phyloP scores from a whole-genome alignment of 73 alveolate species.

The Halteria grandinella region DNA sequence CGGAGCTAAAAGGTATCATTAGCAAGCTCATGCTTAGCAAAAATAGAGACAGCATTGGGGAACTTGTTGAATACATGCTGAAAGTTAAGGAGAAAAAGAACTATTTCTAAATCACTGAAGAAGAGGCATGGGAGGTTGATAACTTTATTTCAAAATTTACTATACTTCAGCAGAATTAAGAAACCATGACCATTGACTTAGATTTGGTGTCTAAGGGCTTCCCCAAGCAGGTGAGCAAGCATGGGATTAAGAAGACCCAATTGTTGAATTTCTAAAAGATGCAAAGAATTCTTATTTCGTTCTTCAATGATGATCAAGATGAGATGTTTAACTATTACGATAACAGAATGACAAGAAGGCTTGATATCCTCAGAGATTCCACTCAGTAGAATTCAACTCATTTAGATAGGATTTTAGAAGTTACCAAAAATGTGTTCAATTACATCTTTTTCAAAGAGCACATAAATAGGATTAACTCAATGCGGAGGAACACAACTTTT shows the following conservation, averaged over 20 bases:
- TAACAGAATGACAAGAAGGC: slow-evolving; percentile 41
- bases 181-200: slow-evolving; percentile 14
- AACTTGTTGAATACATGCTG: slow-evolving; percentile 12
- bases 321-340: slow-evolving; percentile 60
- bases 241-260: slow-evolving; percentile 27
- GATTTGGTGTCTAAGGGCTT: slow-evolving; percentile 49
- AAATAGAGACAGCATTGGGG: not conserved
- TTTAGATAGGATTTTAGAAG: not conserved
- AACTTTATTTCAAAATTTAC: slow-evolving; percentile 7
- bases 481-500: not conserved
- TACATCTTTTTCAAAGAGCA: slow-evolving; percentile 33
- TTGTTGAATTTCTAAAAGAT: slow-evolving; percentile 34
- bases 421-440: slow-evolving; percentile 17
- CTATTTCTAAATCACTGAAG: slow-evolving; percentile 4
- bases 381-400: not conserved
- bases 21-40: not conserved
- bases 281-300: slow-evolving; percentile 40
- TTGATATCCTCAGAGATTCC: not conserved
- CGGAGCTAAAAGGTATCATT: not conserved
- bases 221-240: slow-evolving; percentile 42
- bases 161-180: slow-evolving; percentile 2
- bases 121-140: not conserved
- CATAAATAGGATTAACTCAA: not conserved
- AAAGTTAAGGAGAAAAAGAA: not conserved
- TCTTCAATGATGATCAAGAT: slow-evolving; percentile 65